A percentile compares a stretch with the other conserved stretches of the same genome.
phyloP scores from a whole-genome alignment of 2,329 filamentous ascomycete species.

The Aspergillus intermedius region DNA sequence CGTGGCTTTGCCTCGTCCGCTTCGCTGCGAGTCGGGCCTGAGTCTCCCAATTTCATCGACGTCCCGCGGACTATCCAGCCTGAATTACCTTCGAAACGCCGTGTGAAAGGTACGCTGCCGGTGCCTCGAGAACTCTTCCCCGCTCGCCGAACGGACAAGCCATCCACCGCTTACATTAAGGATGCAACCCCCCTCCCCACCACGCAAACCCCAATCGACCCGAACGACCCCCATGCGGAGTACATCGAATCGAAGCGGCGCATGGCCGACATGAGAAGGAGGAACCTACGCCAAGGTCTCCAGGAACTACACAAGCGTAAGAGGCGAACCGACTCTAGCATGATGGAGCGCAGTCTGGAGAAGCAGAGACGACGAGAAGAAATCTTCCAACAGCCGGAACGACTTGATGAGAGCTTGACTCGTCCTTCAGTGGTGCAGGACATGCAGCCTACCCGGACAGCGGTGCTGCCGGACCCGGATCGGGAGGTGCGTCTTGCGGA shows the following conservation, averaged over 20 bases:
- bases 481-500: slow-evolving; percentile 52
- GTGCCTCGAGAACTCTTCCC: slow-evolving; percentile 75
- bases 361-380: slow-evolving; percentile 48
- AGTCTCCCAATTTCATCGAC: slow-evolving; percentile 82
- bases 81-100: slow-evolving; percentile 43
- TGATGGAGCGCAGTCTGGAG: slow-evolving; percentile 36
- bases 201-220: slow-evolving; percentile 24
- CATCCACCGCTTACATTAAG: slow-evolving; percentile 54
- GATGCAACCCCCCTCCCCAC: slow-evolving; percentile 52
- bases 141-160: slow-evolving; percentile 54
- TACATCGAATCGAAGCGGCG: slow-evolving; percentile 60
- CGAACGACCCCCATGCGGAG: slow-evolving; percentile 40
- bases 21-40: slow-evolving; percentile 49
- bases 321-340: slow-evolving; percentile 33
- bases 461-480: slow-evolving; percentile 55
- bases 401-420: slow-evolving; percentile 71
- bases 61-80: slow-evolving; percentile 72
- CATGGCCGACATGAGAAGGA: slow-evolving; percentile 65
- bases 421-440: slow-evolving; percentile 56
- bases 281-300: slow-evolving; percentile 67
- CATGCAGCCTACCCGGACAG: slow-evolving; percentile 44
- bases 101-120: slow-evolving; percentile 71
- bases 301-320: slow-evolving; percentile 63
- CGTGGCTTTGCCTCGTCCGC: slow-evolving; percentile 35
- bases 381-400: slow-evolving; percentile 57